Conservation (phyloP, 345 rosid genomes). For the Euphorbia pulcherrima region DNA sequence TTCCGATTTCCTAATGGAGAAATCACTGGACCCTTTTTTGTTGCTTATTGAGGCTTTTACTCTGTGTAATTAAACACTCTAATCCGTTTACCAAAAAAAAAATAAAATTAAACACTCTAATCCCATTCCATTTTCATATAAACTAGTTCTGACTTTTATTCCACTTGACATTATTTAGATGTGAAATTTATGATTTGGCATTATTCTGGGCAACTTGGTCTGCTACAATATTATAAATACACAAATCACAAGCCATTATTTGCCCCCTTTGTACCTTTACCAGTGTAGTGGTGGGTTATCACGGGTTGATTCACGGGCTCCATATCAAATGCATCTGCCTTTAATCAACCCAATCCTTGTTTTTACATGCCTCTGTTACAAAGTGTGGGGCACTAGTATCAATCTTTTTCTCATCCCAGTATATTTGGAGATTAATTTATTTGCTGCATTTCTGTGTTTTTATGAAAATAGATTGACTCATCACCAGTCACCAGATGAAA, state of each 20-base stretch:
- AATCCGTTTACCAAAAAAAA: too few relatives aligned
- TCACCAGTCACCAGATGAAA: neutral
- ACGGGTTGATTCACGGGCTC: constrained; percentile 13
- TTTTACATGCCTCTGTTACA: neutral
- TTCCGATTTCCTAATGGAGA: neutral
- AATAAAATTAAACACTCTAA: too few relatives aligned
- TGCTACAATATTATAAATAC: neutral
- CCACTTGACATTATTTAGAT: neutral
- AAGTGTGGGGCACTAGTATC: too few relatives aligned
- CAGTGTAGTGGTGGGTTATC: neutral
- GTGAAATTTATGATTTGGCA: too few relatives aligned
- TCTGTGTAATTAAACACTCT: neutral
- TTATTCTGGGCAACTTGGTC: neutral
- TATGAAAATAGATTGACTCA: neutral
- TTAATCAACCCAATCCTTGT: neutral
- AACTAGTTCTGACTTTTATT: neutral
- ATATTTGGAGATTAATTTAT: neutral
- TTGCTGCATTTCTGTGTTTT: neutral
- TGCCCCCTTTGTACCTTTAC: neutral
- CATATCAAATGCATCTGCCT: neutral
- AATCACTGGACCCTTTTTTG: neutral
- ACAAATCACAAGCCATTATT: neutral
- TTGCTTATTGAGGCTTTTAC: neutral
- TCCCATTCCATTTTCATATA: neutral
- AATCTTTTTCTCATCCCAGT: too few relatives aligned